Conservation (phyloP, 2,329 filamentous ascomycete species). For the Fusarium metavorans region DNA sequence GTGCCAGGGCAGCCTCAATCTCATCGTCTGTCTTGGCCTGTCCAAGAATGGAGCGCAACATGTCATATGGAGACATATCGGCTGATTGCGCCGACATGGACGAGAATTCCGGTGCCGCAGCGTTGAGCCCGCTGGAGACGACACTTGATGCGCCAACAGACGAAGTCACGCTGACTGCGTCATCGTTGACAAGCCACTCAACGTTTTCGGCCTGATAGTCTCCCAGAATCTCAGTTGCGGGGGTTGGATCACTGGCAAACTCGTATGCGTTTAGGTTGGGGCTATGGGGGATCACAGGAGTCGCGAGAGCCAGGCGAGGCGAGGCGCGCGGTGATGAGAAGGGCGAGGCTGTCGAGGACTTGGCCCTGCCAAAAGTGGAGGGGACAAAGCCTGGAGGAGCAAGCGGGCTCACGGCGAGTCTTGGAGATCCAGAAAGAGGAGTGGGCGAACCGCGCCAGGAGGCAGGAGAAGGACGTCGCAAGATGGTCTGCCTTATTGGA, state of each 20-base stretch:
- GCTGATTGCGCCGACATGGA: constrained; percentile 71
- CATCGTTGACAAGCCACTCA: constrained; percentile 96
- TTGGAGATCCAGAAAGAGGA: constrained; percentile 84
- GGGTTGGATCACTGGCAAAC: constrained; percentile 84
- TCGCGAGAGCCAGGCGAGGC: constrained; percentile 88
- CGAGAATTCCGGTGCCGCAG: constrained; percentile 83
- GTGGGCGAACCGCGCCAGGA: constrained; percentile 91
- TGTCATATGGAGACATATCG: constrained; percentile 98
- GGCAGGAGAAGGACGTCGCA: constrained; percentile 90
- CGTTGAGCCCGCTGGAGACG: constrained; percentile 76
- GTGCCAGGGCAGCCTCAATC: constrained; percentile 89
- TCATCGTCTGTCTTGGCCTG: constrained; percentile 92
- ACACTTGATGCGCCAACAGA: constrained; percentile 65
- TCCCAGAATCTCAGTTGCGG: constrained; percentile 86
- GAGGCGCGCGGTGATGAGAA: constrained; percentile 95
- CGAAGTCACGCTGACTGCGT: constrained; percentile 83
- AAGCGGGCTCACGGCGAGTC: constrained; percentile 83
- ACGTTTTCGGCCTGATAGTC: constrained; percentile 95
- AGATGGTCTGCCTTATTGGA: constrained; percentile 87
- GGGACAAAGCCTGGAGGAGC: constrained; percentile 87
- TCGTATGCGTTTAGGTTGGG: constrained; percentile 95
- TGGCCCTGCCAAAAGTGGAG: constrained; percentile 78
- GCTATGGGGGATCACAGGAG: constrained; percentile 91
- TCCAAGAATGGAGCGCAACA: constrained; percentile 93
- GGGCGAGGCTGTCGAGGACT: constrained; percentile 84